phyloP scores from a whole-genome alignment of 75 land plant species.

The Pseudotsuga menziesii region DNA sequence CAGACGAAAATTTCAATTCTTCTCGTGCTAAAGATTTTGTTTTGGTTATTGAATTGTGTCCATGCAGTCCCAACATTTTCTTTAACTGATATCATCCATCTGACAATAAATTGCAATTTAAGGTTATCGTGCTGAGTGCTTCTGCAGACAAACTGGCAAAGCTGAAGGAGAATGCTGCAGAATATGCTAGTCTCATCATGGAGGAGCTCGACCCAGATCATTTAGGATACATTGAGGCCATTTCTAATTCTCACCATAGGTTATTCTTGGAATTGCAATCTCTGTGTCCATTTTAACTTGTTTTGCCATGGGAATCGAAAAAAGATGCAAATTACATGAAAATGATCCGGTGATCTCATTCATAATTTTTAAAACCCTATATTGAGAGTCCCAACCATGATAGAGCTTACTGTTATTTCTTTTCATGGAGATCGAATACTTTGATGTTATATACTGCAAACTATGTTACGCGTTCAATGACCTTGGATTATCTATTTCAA shows the following conservation, averaged over 20 bases:
- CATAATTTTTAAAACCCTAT: not conserved
- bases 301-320: too few relatives aligned
- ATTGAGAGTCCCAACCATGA: not conserved
- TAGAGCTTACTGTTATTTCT: not conserved
- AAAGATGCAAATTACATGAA: too few relatives aligned
- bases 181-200: conserved; percentile 74
- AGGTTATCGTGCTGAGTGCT: conserved; percentile 76
- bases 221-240: conserved; percentile 74
- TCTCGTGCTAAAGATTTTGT: not conserved
- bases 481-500: not conserved
- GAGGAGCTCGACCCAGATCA: conserved; percentile 83
- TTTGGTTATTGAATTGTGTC: not conserved
- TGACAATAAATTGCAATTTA: not conserved
- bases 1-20: too few relatives aligned
- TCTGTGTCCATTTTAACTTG: too few relatives aligned
- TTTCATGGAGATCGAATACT: not conserved
- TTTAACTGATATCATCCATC: not conserved
- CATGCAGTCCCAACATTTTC: not conserved
- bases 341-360: not conserved
- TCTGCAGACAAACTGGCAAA: conserved; percentile 65
- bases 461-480: not conserved
- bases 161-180: conserved; percentile 52
- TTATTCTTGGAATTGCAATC: too few relatives aligned
- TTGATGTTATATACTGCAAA: not conserved
- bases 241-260: too few relatives aligned